A percentile compares a stretch with the other conserved stretches of the same genome.
Evolutionary conservation across 495 filamentous ascomycete genomes (phyloP).

Genomic region (Talaromyces thailandensis): DNA sequence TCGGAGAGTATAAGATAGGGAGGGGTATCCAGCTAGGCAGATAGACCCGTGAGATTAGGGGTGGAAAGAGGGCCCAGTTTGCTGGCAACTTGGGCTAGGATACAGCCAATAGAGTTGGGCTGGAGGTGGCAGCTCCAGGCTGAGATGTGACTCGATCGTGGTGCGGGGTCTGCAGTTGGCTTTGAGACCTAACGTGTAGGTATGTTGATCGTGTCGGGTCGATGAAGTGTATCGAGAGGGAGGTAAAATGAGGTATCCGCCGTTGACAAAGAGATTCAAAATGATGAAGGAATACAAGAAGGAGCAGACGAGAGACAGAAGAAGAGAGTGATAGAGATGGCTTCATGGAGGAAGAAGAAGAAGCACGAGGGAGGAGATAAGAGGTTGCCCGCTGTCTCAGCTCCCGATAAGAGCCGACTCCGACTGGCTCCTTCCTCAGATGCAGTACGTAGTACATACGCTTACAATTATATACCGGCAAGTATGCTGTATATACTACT

Average conservation of each 20-base stretch:
- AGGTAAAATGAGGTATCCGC: background rate
- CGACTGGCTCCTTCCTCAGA: background rate
- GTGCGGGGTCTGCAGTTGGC: background rate
- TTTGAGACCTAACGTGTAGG: background rate
- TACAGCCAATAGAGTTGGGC: background rate
- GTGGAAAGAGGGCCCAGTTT: background rate
- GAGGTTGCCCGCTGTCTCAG: background rate
- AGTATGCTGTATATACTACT: background rate
- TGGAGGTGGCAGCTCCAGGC: background rate
- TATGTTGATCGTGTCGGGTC: background rate
- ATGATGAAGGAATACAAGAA: background rate
- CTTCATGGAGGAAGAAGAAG: background rate
- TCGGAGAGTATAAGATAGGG: background rate
- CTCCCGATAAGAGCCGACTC: background rate
- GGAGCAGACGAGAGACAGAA: constrained; percentile 22
- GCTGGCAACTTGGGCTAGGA: background rate
- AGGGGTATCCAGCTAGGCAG: constrained; percentile 3
- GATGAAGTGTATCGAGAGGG: background rate
- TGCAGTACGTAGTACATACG: background rate
- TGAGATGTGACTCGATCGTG: background rate
- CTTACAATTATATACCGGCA: background rate
- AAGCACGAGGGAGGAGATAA: constrained; percentile 8
- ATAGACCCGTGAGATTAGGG: background rate
- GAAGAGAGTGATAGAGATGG: constrained; percentile 10
- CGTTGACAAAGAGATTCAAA: background rate